Evolutionary conservation across 352 stramenopile genomes (phyloP), one percentile per base, ranked within the genome.

Genomic region (Globisporangium middletonii): DNA sequence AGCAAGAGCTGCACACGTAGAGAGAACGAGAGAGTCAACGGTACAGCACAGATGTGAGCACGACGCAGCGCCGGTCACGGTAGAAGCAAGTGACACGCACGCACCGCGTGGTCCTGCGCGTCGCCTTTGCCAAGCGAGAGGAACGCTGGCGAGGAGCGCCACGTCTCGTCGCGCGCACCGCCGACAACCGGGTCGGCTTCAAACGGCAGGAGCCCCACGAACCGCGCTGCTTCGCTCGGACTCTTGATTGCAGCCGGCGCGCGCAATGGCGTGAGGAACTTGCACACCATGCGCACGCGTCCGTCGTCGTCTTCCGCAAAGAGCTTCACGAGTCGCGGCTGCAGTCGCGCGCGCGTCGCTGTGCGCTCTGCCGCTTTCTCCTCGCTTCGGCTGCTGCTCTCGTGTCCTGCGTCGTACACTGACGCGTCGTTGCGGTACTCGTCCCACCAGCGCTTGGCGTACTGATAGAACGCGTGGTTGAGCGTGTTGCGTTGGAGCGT

Each of bases 221-320:
- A 95, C 0, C 89, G 75, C 19, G 86, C 86, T 3, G 88, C 88
- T 70, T 96, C 82, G 50, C 79, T 88, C 8, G 89, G 88, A 12
- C 72, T 83, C 59, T 72, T 67, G 11, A 96, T 62, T 9, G 82
- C 71, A 0, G 57, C 46, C 0, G 75, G 75, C 15, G 55, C 67
- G 19, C 74, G 86, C 4, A 96, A 23, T 1, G 77, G 72, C 2
- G 59, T 59, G n/a, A 97, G 30, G 53, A 92, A 97, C 30, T 87
- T 89, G 64, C 84, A 97, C 3, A 96, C 79, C 73, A 91, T 86
- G 18, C 80, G 78, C 65, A 95, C 88, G 0, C 73, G 68, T 11
- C 88, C 87, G 60, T 86, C 77, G 55, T 97, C 88, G 61, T 97
- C 91, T 62, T 95, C 83, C 3, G 79, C 81, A 63, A 95, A 94